Evolutionary conservation across 2,329 filamentous ascomycete genomes (phyloP).

Genomic region (Paramyrothecium sp.): DNA sequence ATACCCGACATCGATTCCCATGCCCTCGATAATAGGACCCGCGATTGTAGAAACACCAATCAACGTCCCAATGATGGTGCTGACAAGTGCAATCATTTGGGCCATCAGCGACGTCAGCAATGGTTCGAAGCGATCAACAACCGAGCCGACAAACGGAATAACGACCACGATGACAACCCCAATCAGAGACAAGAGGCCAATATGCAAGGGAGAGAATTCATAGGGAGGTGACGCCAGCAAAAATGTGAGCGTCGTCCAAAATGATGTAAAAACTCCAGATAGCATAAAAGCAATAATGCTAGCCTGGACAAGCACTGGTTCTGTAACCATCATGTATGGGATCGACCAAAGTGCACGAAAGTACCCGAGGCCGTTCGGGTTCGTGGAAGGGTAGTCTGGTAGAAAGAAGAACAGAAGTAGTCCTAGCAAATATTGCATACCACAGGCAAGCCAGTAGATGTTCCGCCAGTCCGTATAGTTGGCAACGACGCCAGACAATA

Average conservation of each 20-base stretch:
- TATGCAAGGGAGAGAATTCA: slow-evolving; percentile 62
- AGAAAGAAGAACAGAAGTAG: slow-evolving; percentile 67
- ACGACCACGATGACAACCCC: slow-evolving; percentile 68
- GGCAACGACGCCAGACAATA: slow-evolving; percentile 73
- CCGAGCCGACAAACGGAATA: slow-evolving; percentile 67
- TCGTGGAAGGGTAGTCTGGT: slow-evolving; percentile 78
- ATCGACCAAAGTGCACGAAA: slow-evolving; percentile 65
- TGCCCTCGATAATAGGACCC: slow-evolving; percentile 70
- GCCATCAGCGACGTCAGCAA: slow-evolving; percentile 66
- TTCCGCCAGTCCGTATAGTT: slow-evolving; percentile 73
- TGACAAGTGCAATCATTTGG: slow-evolving; percentile 55
- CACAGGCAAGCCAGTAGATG: slow-evolving; percentile 77
- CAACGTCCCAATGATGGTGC: slow-evolving; percentile 67
- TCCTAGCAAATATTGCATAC: slow-evolving; percentile 67
- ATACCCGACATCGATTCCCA: slow-evolving; percentile 68
- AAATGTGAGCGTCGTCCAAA: slow-evolving; percentile 72
- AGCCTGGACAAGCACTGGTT: slow-evolving; percentile 69
- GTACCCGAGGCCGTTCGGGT: slow-evolving; percentile 64
- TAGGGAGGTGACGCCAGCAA: slow-evolving; percentile 71
- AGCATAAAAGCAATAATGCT: slow-evolving; percentile 65
- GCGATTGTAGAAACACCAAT: slow-evolving; percentile 64
- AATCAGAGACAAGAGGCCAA: slow-evolving; percentile 78
- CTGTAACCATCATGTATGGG: slow-evolving; percentile 57
- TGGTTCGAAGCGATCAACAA: slow-evolving; percentile 68
- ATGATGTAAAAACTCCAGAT: slow-evolving; percentile 49